phyloP scores from a whole-genome alignment of 2,329 filamentous ascomycete genomes.

The Aspergillus eucalypticola region DNA sequence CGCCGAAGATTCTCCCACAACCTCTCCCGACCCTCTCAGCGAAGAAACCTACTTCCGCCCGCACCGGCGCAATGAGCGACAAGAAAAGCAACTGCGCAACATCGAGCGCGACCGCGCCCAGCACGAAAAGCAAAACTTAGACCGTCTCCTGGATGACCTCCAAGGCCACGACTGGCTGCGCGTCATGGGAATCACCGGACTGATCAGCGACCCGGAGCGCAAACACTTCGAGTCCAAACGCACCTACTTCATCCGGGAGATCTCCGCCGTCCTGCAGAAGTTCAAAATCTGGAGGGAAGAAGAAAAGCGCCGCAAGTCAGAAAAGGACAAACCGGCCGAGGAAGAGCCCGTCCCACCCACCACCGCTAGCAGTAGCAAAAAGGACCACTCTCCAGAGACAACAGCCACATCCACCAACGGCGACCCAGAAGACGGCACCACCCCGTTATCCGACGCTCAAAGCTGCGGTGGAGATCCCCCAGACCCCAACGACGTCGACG shows the following conservation, averaged over 20 bases:
- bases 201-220: conserved; percentile 76
- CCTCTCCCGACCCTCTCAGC: conserved; percentile 54
- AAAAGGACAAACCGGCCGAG: conserved; percentile 62
- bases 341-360: neutral
- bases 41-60: conserved; percentile 59
- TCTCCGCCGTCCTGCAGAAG: conserved; percentile 78
- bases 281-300: conserved; percentile 86
- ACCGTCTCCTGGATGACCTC: conserved; percentile 73
- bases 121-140: conserved; percentile 67
- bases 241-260: conserved; percentile 79
- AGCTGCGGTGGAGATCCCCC: conserved; percentile 55
- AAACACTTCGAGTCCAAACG: conserved; percentile 85
- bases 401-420: neutral
- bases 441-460: conserved; percentile 30
- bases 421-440: conserved; percentile 42
- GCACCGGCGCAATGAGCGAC: conserved; percentile 62
- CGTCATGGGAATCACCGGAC: conserved; percentile 81
- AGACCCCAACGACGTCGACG: conserved; percentile 70
- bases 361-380: neutral
- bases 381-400: conserved; percentile 7
- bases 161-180: conserved; percentile 91
- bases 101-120: conserved; percentile 67
- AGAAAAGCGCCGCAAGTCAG: conserved; percentile 77
- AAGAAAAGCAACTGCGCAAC: conserved; percentile 68
- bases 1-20: neutral